phyloP scores from a whole-genome alignment of 129 eudicot species.

The Centrapalus pauciflorus region DNA sequence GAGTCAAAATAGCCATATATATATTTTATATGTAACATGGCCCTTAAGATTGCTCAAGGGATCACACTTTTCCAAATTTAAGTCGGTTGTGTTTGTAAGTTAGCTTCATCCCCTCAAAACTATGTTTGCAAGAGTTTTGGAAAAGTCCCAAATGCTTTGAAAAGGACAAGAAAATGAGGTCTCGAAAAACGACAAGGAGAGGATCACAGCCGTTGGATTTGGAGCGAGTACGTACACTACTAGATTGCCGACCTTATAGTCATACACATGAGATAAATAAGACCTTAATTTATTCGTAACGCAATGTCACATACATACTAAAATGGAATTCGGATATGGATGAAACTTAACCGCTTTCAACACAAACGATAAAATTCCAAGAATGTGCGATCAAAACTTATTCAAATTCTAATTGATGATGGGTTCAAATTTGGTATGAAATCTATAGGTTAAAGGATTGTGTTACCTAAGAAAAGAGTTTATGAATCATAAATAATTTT shows the following conservation, averaged over 20 bases:
- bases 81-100: constrained; percentile 22
- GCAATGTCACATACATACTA: background rate
- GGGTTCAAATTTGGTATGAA: no score
- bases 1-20: constrained; percentile 6
- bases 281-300: background rate
- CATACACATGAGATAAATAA: background rate
- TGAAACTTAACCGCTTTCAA: background rate
- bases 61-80: background rate
- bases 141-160: constrained; percentile 4
- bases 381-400: no score
- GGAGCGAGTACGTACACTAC: constrained; percentile 3
- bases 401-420: no score
- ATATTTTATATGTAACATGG: constrained; percentile 18
- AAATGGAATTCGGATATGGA: background rate
- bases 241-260: background rate
- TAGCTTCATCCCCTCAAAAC: constrained; percentile 14
- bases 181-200: background rate
- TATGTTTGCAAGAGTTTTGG: background rate
- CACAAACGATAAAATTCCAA: no score
- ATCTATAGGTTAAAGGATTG: no score
- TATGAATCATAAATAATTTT: no score
- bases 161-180: constrained; percentile 11
- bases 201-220: background rate
- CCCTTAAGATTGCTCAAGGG: constrained; percentile 42
- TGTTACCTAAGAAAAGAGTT: no score